A percentile compares a stretch with the other conserved stretches of the same genome.
Evolutionary conservation across 2,329 filamentous ascomycete species (phyloP).

Genomic region (Hymenoscyphus albidus): DNA sequence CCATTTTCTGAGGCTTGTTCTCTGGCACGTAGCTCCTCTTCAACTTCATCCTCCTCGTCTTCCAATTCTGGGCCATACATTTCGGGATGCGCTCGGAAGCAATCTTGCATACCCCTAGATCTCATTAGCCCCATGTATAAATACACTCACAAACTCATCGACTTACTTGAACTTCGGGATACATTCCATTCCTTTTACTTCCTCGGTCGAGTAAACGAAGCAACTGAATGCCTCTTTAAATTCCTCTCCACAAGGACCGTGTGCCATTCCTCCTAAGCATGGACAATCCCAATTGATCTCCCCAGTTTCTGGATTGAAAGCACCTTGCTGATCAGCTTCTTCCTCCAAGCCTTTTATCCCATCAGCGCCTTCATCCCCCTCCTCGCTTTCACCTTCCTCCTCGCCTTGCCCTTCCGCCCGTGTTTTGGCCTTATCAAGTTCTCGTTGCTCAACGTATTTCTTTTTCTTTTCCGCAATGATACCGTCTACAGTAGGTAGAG

Average conservation of each 20-base stretch:
- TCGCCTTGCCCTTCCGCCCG: slow-evolving; percentile 24
- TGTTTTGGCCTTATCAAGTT: slow-evolving; percentile 21
- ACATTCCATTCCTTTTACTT: slow-evolving; percentile 96
- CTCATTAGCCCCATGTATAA: slow-evolving; percentile 23
- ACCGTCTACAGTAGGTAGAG: slow-evolving; percentile 62
- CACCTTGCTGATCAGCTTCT: slow-evolving; percentile 81
- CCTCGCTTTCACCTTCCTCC: slow-evolving; percentile 29
- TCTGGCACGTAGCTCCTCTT: slow-evolving; percentile 31
- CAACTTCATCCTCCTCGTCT: slow-evolving; percentile 63
- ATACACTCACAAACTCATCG: background rate
- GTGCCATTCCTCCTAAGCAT: slow-evolving; percentile 93
- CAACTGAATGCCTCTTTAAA: slow-evolving; percentile 97
- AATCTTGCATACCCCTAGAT: slow-evolving; percentile 88
- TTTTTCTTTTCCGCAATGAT: slow-evolving; percentile 60
- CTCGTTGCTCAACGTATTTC: slow-evolving; percentile 30
- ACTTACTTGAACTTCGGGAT: slow-evolving; percentile 95
- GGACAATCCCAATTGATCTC: slow-evolving; percentile 99
- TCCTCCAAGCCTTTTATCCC: slow-evolving; percentile 62
- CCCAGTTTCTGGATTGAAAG: slow-evolving; percentile 96
- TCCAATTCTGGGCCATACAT: slow-evolving; percentile 86
- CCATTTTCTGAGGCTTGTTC: slow-evolving; percentile 15
- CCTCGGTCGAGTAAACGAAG: slow-evolving; percentile 91
- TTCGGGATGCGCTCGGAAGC: slow-evolving; percentile 89
- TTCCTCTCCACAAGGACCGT: slow-evolving; percentile 91
- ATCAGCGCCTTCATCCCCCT: slow-evolving; percentile 31